phyloP scores from a whole-genome alignment of 2,329 filamentous ascomycete genomes.

The Fusarium agapanthi region DNA sequence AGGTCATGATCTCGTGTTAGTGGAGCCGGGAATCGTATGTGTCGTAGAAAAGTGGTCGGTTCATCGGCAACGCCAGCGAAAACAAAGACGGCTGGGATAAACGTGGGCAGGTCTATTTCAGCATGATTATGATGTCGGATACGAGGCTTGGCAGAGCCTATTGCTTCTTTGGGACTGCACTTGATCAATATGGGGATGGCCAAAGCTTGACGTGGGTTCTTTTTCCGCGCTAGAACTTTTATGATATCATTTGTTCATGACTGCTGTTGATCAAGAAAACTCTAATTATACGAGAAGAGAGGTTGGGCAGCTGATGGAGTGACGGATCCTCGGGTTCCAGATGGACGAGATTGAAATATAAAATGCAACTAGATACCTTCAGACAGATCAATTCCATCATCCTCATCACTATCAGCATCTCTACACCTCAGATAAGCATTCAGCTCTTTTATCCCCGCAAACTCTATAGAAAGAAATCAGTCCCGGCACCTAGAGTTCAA shows the following conservation, averaged over 20 bases:
- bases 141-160: not conserved
- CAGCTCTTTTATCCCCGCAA: not conserved
- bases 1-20: not conserved
- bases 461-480: not conserved
- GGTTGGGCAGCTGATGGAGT: not conserved
- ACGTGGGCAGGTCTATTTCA: not conserved
- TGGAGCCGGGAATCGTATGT: not conserved
- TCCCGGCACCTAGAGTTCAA: rapidly evolving
- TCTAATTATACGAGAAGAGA: not conserved
- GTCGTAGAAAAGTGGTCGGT: not conserved
- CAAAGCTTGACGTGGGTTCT: not conserved
- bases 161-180: not conserved
- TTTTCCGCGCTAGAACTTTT: not conserved
- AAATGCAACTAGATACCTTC: not conserved
- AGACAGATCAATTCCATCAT: not conserved
- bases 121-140: not conserved
- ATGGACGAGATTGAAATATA: not conserved
- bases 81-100: not conserved
- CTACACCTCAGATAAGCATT: not conserved
- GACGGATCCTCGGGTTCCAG: rapidly evolving
- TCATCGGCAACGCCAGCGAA: not conserved
- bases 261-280: not conserved
- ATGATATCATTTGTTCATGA: not conserved
- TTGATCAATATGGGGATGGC: not conserved
- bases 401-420: not conserved